phyloP scores from a whole-genome alignment of 352 stramenopile species.

The Globisporangium megalacanthum region DNA sequence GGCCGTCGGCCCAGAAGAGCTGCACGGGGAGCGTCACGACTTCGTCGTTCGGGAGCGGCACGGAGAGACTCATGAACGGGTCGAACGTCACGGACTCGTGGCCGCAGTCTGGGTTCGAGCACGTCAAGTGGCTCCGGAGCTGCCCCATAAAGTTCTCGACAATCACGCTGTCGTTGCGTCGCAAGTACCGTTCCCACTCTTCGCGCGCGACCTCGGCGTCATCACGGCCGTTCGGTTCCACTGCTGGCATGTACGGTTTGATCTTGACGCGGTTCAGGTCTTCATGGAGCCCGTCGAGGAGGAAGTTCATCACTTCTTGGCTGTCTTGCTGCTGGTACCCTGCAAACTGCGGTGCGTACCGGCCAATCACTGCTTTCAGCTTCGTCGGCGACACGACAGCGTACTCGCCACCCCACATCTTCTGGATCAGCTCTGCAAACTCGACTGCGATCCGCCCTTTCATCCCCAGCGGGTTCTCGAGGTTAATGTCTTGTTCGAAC shows the following conservation, averaged over 20 bases:
- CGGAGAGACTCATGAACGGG: slow-evolving; percentile 86
- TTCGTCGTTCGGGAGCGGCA: slow-evolving; percentile 81
- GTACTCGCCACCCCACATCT: slow-evolving; percentile 93
- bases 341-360: slow-evolving; percentile 86
- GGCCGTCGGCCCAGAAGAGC: slow-evolving; percentile 65
- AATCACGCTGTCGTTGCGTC: slow-evolving; percentile 90
- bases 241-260: slow-evolving; percentile 74
- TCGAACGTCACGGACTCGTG: slow-evolving; percentile 88
- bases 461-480: slow-evolving; percentile 92
- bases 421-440: slow-evolving; percentile 92
- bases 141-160: slow-evolving; percentile 90
- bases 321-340: slow-evolving; percentile 90
- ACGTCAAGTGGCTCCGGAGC: slow-evolving; percentile 84
- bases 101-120: slow-evolving; percentile 61
- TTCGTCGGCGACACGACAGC: slow-evolving; percentile 67
- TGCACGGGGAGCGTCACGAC: slow-evolving; percentile 48
- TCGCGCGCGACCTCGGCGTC: slow-evolving; percentile 68
- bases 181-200: slow-evolving; percentile 81
- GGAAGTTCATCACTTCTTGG: slow-evolving; percentile 91
- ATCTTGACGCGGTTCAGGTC: slow-evolving; percentile 85
- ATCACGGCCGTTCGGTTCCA: slow-evolving; percentile 64
- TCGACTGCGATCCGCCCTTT: slow-evolving; percentile 92
- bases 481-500: slow-evolving; percentile 90
- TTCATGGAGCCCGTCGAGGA: slow-evolving; percentile 90
- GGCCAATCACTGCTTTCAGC: slow-evolving; percentile 81